Percentiles rank a stretch among this genome's conserved stretches.
Conservation (phyloP, 192 early-diverging fungal genomes). For the Cetraspora pellucida region DNA sequence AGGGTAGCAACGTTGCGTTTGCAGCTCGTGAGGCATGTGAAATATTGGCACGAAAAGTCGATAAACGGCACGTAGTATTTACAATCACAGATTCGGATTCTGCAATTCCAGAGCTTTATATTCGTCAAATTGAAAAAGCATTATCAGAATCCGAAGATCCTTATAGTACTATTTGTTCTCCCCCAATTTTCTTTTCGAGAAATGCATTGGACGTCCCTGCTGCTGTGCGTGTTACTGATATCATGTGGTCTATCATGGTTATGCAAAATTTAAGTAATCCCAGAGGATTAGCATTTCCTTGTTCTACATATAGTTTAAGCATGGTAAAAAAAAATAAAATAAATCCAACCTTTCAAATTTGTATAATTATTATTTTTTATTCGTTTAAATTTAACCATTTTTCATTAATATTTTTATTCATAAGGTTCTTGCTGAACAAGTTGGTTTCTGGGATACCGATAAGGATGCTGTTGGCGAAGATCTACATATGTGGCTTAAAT, state of each 20-base stretch:
- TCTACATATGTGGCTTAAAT: conserved; percentile 83
- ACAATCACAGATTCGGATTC: conserved; percentile 79
- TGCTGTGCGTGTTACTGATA: conserved; percentile 71
- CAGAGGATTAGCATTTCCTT: conserved; percentile 66
- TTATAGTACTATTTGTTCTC: conserved; percentile 45
- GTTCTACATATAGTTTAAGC: conserved; percentile 74
- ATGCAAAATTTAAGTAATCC: conserved; percentile 71
- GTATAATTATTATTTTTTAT: not conserved
- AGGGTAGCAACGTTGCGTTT: conserved; percentile 73
- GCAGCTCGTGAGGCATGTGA: conserved; percentile 51
- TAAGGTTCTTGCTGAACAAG: conserved; percentile 59
- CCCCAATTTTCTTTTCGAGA: conserved; percentile 57
- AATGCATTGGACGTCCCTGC: conserved; percentile 73
- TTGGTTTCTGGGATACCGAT: conserved; percentile 78
- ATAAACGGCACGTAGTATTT: conserved; percentile 61
- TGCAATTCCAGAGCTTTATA: conserved; percentile 72
- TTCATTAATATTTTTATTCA: not conserved
- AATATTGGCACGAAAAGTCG: conserved; percentile 40
- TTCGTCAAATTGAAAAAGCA: conserved; percentile 50
- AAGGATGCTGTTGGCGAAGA: conserved; percentile 82
- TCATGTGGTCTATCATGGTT: conserved; percentile 74
- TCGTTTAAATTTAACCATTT: not conserved
- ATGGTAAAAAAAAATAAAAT: conserved; percentile 47
- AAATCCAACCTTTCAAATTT: not conserved
- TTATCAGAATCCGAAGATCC: conserved; percentile 49